Evolutionary conservation across 2,329 filamentous ascomycete genomes (phyloP).

Genomic region (Fusarium caatingaense): DNA sequence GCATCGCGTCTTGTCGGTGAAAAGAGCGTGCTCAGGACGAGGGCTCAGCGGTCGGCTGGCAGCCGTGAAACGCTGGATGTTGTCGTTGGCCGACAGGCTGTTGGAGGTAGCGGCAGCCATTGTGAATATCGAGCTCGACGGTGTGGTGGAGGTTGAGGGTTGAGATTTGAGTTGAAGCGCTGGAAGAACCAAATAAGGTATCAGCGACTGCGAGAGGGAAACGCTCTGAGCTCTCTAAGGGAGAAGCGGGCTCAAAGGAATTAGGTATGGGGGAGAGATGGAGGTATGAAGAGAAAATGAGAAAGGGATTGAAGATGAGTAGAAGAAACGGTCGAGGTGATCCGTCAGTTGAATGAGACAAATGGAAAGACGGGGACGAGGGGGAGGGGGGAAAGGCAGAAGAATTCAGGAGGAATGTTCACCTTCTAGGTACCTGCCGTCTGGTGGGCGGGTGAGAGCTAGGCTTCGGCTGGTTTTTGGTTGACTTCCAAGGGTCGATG

Average conservation of each 20-base stretch:
- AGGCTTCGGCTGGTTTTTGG: conserved; percentile 44
- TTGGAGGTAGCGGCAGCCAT: conserved; percentile 68
- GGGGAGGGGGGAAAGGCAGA: conserved; percentile 34
- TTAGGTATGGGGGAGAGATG: conserved; percentile 41
- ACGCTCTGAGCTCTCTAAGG: conserved; percentile 44
- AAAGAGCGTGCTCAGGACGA: conserved; percentile 87
- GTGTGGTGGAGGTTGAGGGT: conserved; percentile 33
- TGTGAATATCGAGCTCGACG: conserved; percentile 45
- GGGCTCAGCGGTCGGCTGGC: conserved; percentile 94
- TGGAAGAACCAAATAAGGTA: conserved; percentile 39
- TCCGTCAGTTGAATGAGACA: conserved; percentile 44
- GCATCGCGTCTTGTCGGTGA: conserved; percentile 99
- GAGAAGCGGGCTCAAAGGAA: conserved; percentile 44
- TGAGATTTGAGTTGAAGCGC: conserved; percentile 26
- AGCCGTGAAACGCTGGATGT: conserved; percentile 95
- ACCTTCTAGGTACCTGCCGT: conserved; percentile 2
- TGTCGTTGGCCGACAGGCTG: conserved; percentile 88
- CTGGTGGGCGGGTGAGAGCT: conserved; percentile 45
- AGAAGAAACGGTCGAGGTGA: conserved; percentile 41
- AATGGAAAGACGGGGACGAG: conserved; percentile 25
- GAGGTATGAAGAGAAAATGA: conserved; percentile 40
- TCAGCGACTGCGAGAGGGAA: conserved; percentile 40
- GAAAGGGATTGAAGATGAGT: conserved; percentile 35
- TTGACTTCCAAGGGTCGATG: conserved; percentile 45
- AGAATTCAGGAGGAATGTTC: conserved; percentile 48